Evolutionary conservation across 2,329 filamentous ascomycete species (phyloP), one percentile per base, ranked within the genome.

Genomic region (Penicillium thymicola): DNA sequence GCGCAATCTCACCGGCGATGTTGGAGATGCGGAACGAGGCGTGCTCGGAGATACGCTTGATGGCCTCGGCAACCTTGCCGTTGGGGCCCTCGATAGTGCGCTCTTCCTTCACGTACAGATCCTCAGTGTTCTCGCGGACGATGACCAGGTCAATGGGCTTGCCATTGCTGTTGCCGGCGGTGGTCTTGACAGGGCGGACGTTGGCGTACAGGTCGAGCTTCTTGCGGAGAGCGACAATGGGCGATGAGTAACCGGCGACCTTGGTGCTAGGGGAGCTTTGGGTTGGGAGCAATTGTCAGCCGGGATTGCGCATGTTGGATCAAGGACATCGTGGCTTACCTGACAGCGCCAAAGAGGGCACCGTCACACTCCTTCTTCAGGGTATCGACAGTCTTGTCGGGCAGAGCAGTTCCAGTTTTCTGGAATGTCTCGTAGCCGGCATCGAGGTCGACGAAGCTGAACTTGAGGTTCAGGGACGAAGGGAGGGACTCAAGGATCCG

Each of bases 51-150:
- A 99, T 99, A 70, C 93, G 89, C 84, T 99, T 99, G 79, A 97
- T 93, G 45, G 94, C 94, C 80, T 97, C 93, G 62, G 94, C 93
- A 56, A 97, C 89, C 79, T 91, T 92, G 75, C 88, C 87, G 53
- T 80, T 76, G 36, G 87, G 81, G 32, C 84, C 85, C 52, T 90
- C 85, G 72, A 85, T 88, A 23, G 92, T 97, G 75, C 82, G 88
- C 81, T 99, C 94, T 75, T 97, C 89, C 81, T 97, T 97, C 68
- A 99, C 93, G 77, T 96, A 96, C 40, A 99, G 84, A 75, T 99
- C 94, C 80, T 99, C 94, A 32, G 94, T 99, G 81, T 99, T 99
- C 79, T 99, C 94, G 64, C 94, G 90, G 54, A 97, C 94, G 69
- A 97, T 99, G 70, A 99, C 94, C 75, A 99, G 88, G 78, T 99